Base-by-base conservation (phyloP, 345 rosid species). In the Ceriops tagal region DNA sequence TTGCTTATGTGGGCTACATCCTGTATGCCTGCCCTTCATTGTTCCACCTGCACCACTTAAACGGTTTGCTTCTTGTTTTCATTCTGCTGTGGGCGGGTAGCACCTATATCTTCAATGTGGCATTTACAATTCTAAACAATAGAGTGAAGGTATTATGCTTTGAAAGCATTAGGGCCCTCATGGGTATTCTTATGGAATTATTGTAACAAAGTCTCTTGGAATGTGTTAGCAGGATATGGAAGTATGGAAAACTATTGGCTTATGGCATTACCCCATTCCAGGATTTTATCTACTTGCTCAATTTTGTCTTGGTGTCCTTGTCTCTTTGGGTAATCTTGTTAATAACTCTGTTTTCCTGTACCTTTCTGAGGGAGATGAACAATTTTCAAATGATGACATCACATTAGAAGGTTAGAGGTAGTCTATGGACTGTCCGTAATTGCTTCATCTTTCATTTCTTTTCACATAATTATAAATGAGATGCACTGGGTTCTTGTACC, bases 21-120 rank as follows among this genome's bases (percentile, higher is more conserved):
- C 46, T 79, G 9, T 83, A 74, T 61, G 79, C 83, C 55, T 74
- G 80, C 65, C 86, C 86, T 77, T 83, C 86, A 13, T 27, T 79
- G 74, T 72, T 80, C 68, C 83, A 32, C 62, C 73, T 79, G 79
- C 86, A 83, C 67, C 74, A 65, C 22, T 58, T 79, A 37, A 83
- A 79, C 58, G 82, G 86, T 59, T 55, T 83, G 78, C 83, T 83
- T 30, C 86, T 83, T 47, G 83, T 77, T 32, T 83, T 83, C 66
- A 79, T 83, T 66, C 81, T 83, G 71, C 58, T 80, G 21, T 83
- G 86, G 86, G 79, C 86, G 20, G 80, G 79, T 60, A 75, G 82
- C 72, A 83, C 86, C 60, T 83, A 83, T 26, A 58, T 83, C 75
- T 83, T 83, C 81, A 83, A 83, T 67, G 69, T 83, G 79, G 79